Evolutionary conservation across 2,329 filamentous ascomycete genomes (phyloP), one percentile per base, ranked within the genome.

Genomic region (Curvularia eragrostidis): DNA sequence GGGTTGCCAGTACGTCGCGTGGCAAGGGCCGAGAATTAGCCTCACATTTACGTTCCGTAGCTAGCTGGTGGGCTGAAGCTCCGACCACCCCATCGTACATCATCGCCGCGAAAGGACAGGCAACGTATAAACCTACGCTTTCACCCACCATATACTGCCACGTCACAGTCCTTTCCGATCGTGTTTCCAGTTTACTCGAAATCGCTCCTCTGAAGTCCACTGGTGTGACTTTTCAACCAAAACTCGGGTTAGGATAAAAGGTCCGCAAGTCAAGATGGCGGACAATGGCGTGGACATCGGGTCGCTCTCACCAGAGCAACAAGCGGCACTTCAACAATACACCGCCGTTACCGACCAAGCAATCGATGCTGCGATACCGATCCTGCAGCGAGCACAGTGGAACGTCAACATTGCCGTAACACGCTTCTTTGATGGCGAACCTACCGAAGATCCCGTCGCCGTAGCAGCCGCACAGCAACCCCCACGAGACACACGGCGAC

Each of bases 371-470:
- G 93, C 95, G 1, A 82, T 97, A 48, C 87, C 91, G 1, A 77
- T 99, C 4, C 82, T 99, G 1, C 86, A 89, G 66, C 84, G 93
- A 61, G 97, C 93, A 55, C 89, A 98, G 82, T 99, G 95, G 95
- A 99, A 98, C 73, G 90, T 97, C 0, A 91, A 94, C 82, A 97
- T 98, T 69, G 94, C 95, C 56, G 94, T 99, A 63, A 87, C 95
- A 64, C 96, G 96, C 74, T 98, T 98, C 85, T 99, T 97, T 75
- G 95, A 99, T 71, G 95, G 95, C 67, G 95, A 98, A 79, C 89
- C 89, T 3, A 86, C 92, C 48, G 91, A 96, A 56, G 75, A 77
- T 74, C 89, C 87, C 12, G 81, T 94, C 18, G 89, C 90, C 56
- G 89, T 90, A 56, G 91, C 91, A 56, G 84, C 88, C 49, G 79